Evolutionary conservation across 805 yeast genomes (phyloP).

Genomic region (Metschnikowia lunata): DNA sequence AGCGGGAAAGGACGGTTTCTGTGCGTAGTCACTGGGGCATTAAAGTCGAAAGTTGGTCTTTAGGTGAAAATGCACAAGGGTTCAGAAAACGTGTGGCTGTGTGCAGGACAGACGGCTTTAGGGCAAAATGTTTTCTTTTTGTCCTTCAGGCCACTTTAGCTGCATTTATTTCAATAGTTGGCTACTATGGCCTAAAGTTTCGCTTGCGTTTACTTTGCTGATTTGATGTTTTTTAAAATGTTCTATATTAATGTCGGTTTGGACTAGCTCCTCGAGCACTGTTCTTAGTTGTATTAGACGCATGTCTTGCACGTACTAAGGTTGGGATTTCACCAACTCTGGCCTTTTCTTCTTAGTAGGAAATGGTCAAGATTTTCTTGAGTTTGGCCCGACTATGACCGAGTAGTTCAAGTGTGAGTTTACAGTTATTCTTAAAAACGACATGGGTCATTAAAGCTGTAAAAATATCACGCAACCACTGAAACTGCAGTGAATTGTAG

Average conservation of each 20-base stretch:
- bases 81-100: too few relatives aligned
- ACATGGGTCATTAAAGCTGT: constrained; percentile 55
- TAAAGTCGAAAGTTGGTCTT: too few relatives aligned
- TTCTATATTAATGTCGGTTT: background rate
- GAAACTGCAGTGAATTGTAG: constrained; percentile 53
- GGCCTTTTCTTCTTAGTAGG: constrained; percentile 19
- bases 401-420: constrained; percentile 24
- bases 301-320: constrained; percentile 28
- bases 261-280: constrained; percentile 17
- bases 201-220: too few relatives aligned
- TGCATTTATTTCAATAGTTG: too few relatives aligned
- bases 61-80: too few relatives aligned
- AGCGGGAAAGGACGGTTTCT: too few relatives aligned
- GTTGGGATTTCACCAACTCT: constrained; percentile 16
- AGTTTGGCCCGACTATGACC: constrained; percentile 25
- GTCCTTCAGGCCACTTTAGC: too few relatives aligned
- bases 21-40: too few relatives aligned
- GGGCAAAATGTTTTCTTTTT: too few relatives aligned
- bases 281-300: constrained; percentile 33
- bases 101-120: too few relatives aligned
- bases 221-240: background rate
- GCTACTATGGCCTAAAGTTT: too few relatives aligned
- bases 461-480: constrained; percentile 72
- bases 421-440: constrained; percentile 26
- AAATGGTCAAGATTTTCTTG: constrained; percentile 25